phyloP scores from a whole-genome alignment of 2,329 filamentous ascomycete genomes.

The Aspergillus ustus region DNA sequence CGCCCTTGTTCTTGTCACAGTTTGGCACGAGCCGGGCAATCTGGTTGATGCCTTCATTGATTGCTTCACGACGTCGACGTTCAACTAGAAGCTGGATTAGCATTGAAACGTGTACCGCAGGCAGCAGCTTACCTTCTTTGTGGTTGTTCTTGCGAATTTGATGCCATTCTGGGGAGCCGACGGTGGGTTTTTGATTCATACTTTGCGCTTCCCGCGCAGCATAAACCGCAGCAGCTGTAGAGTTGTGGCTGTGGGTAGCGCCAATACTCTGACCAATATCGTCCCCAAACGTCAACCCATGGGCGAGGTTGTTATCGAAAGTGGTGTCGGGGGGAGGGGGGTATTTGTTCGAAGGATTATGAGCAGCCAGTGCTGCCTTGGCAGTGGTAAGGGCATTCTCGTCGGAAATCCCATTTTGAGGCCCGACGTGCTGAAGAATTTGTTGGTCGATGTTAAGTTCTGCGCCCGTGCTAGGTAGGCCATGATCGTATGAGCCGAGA shows the following conservation, averaged over 20 bases:
- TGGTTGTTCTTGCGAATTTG: conserved; percentile 97
- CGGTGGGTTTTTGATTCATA: conserved; percentile 73
- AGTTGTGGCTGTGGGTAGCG: conserved; percentile 47
- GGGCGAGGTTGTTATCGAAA: conserved; percentile 44
- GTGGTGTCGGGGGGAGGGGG: conserved; percentile 47
- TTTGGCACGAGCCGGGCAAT: conserved; percentile 96
- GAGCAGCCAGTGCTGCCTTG: conserved; percentile 52
- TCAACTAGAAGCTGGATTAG: conserved; percentile 68
- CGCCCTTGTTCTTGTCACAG: conserved; percentile 99
- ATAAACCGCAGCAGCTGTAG: conserved; percentile 64
- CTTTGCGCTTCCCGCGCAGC: conserved; percentile 57
- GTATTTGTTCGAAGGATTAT: conserved; percentile 50
- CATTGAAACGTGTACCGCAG: conserved; percentile 18
- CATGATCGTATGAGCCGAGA: conserved; percentile 45
- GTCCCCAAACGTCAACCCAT: conserved; percentile 44
- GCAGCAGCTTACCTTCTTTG: conserved; percentile 77
- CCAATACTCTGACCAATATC: conserved; percentile 47
- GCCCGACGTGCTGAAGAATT: conserved; percentile 54
- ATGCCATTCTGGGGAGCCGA: conserved; percentile 98
- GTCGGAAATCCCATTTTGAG: conserved; percentile 58
- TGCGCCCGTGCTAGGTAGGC: conserved; percentile 40
- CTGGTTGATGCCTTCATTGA: conserved; percentile 98
- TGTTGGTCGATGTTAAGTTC: conserved; percentile 52
- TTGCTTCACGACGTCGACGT: conserved; percentile 92
- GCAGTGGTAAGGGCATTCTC: conserved; percentile 53